These are phyloP conservation scores for Aspergillus leporis DNA, from an alignment of 495 filamentous ascomycete genomes.

Conservation along the genomic window DNA sequence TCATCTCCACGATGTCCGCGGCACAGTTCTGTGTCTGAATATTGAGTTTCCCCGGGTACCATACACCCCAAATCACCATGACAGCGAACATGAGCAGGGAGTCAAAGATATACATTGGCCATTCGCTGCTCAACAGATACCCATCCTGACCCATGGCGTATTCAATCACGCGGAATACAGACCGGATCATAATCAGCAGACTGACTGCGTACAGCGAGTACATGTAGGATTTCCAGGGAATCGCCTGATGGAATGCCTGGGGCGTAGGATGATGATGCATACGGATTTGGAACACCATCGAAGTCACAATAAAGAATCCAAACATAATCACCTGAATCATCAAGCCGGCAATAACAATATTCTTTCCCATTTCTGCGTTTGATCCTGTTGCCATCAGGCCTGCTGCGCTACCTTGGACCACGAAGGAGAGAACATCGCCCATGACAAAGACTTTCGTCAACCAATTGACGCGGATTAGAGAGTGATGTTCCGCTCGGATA, in stretches of 20 bases:
- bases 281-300: slow-evolving; percentile 13
- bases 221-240: neutral
- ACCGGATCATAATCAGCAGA: slow-evolving; percentile 56
- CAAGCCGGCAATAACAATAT: slow-evolving; percentile 9
- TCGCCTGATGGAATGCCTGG: neutral
- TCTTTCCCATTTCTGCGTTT: slow-evolving; percentile 1
- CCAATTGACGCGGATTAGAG: neutral
- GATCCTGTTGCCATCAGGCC: neutral
- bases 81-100: neutral
- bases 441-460: slow-evolving; percentile 2
- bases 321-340: slow-evolving; percentile 12
- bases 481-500: neutral
- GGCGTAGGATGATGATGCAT: slow-evolving; percentile 13
- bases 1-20: neutral
- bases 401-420: slow-evolving; percentile 1
- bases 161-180: slow-evolving; percentile 61
- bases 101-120: slow-evolving; percentile 47
- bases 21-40: neutral
- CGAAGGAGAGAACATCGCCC: slow-evolving; percentile 8
- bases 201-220: slow-evolving; percentile 8
- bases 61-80: neutral
- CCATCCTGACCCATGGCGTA: slow-evolving; percentile 54
- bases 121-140: slow-evolving; percentile 49
- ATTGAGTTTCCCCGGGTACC: neutral
- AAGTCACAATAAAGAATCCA: slow-evolving; percentile 13